phyloP scores from a whole-genome alignment of 2,329 filamentous ascomycete genomes.

The Dryadomyces quercus-mongolicae region DNA sequence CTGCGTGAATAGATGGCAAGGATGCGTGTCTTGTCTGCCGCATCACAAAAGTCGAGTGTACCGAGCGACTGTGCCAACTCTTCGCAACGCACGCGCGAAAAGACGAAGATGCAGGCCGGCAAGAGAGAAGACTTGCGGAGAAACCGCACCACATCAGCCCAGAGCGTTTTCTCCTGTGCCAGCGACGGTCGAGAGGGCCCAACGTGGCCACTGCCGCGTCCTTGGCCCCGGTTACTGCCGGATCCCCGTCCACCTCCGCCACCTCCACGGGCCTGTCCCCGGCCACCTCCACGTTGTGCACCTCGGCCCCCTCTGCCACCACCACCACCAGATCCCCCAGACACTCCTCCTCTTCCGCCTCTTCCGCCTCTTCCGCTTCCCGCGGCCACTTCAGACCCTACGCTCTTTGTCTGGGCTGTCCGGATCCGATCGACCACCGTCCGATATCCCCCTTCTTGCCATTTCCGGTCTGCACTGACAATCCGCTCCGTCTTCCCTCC shows the following conservation, averaged over 20 bases:
- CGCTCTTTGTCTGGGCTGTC: conserved; percentile 9
- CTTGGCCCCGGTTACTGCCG: conserved; percentile 53
- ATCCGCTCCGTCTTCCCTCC: conserved; percentile 90
- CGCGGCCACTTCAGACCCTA: neutral
- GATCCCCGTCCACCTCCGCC: conserved; percentile 28
- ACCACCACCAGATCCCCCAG: conserved; percentile 24
- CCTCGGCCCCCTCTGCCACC: conserved; percentile 29
- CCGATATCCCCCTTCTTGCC: conserved; percentile 89
- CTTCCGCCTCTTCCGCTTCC: neutral
- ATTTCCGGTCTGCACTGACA: conserved; percentile 83
- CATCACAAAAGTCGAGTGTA: conserved; percentile 90
- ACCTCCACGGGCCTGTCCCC: conserved; percentile 26
- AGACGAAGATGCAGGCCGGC: conserved; percentile 94
- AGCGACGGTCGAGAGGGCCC: conserved; percentile 47
- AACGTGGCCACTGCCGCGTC: conserved; percentile 56
- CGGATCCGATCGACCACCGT: conserved; percentile 28
- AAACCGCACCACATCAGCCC: conserved; percentile 91
- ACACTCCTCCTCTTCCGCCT: neutral
- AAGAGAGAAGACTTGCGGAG: conserved; percentile 77
- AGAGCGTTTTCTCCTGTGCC: conserved; percentile 89
- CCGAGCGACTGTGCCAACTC: conserved; percentile 92
- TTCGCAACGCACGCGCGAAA: conserved; percentile 95
- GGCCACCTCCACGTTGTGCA: conserved; percentile 23
- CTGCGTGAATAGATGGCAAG: conserved; percentile 98
- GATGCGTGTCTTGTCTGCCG: conserved; percentile 87